Conservation (phyloP, 148 eudicot species). For the Drosera capensis region DNA sequence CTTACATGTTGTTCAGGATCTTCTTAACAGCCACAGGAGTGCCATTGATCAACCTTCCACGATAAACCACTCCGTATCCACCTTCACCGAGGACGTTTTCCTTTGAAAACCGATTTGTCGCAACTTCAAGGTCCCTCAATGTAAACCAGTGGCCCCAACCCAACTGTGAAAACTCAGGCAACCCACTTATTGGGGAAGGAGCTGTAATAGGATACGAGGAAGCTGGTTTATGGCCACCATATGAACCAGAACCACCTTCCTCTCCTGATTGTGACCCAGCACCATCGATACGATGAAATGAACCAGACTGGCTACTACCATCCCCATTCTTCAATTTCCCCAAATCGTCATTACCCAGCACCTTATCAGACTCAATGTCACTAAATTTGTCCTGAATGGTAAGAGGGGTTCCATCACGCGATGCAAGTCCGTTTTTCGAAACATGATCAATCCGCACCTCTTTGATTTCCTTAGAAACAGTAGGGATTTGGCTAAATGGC, state of each 20-base stretch:
- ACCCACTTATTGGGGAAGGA: slow-evolving; percentile 54
- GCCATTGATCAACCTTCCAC: slow-evolving; percentile 44
- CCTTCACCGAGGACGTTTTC: slow-evolving; percentile 71
- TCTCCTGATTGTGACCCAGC: slow-evolving; percentile 43
- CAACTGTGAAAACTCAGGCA: slow-evolving; percentile 61
- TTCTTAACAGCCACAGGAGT: slow-evolving; percentile 54
- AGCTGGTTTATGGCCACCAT: slow-evolving; percentile 26
- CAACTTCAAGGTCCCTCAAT: slow-evolving; percentile 56
- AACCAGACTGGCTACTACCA: slow-evolving; percentile 32
- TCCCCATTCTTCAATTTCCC: slow-evolving; percentile 38
- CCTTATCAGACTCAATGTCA: slow-evolving; percentile 38
- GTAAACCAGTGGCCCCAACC: slow-evolving; percentile 89
- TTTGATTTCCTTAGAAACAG: slow-evolving; percentile 47
- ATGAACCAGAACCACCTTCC: slow-evolving; percentile 35
- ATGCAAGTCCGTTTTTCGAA: slow-evolving; percentile 20
- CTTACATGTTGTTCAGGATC: slow-evolving; percentile 58
- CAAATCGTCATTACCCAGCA: slow-evolving; percentile 22
- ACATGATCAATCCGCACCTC: slow-evolving; percentile 41
- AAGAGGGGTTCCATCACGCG: slow-evolving; percentile 25
- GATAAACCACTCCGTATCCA: slow-evolving; percentile 65
- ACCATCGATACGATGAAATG: slow-evolving; percentile 34
- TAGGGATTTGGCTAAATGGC: slow-evolving; percentile 41
- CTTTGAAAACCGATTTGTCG: slow-evolving; percentile 48
- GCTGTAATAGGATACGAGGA: slow-evolving; percentile 46
- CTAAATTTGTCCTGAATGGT: slow-evolving; percentile 45